A percentile compares a stretch with the other conserved stretches of the same genome.
Conservation (phyloP, 306 rosid species). For the Pyrus communis region DNA sequence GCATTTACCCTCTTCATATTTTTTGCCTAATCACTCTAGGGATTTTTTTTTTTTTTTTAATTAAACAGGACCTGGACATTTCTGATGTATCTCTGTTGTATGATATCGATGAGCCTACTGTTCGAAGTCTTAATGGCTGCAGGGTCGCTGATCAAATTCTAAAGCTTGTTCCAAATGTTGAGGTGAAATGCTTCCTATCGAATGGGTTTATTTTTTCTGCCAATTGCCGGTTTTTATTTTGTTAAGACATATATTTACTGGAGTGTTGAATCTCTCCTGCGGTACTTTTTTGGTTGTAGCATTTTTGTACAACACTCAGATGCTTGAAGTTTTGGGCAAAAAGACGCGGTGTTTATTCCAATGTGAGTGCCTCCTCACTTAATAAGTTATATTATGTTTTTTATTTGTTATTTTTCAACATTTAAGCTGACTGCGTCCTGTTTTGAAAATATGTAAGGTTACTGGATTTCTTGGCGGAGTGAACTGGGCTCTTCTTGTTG, state of each 20-base stretch:
- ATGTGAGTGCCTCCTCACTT: slow-evolving; percentile 42
- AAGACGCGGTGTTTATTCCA: slow-evolving; percentile 89
- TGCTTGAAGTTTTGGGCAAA: slow-evolving; percentile 94
- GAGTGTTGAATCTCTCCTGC: slow-evolving; percentile 11
- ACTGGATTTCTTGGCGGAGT: slow-evolving; percentile 98
- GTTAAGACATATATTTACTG: slow-evolving; percentile 2
- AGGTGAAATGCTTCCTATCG: slow-evolving; percentile 38
- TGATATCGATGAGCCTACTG: slow-evolving; percentile 78
- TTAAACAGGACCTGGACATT: slow-evolving; percentile 73
- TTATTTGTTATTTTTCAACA: background rate
- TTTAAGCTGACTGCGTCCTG: too few relatives aligned
- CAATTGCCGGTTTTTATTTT: background rate
- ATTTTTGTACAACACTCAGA: slow-evolving; percentile 64
- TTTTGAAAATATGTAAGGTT: slow-evolving; percentile 34
- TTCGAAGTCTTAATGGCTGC: slow-evolving; percentile 95
- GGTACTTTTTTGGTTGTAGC: slow-evolving; percentile 33
- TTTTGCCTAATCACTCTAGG: background rate
- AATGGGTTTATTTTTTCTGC: background rate
- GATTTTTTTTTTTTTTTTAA: background rate
- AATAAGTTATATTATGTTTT: too few relatives aligned
- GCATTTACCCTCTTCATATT: background rate
- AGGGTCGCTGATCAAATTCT: slow-evolving; percentile 92
- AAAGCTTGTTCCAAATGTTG: slow-evolving; percentile 78
- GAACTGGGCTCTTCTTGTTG: slow-evolving; percentile 92
- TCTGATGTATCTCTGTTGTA: slow-evolving; percentile 56